phyloP scores from a whole-genome alignment of 495 filamentous ascomycete species.

The Penicillium simplicissimum region DNA sequence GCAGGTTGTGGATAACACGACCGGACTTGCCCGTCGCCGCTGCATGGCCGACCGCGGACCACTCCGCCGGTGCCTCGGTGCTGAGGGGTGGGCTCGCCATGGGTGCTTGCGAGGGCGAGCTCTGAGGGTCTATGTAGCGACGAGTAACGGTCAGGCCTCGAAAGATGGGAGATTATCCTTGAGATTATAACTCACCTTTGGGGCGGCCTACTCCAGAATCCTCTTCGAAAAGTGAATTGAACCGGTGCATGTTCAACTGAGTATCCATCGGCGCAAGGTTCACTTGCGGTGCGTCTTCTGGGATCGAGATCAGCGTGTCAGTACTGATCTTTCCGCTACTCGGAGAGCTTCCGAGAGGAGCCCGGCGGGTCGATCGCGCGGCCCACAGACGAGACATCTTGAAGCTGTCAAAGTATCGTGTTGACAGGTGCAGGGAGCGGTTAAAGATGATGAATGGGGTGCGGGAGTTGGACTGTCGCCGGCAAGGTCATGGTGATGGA shows the following conservation, averaged over 20 bases:
- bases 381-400: constrained; percentile 16
- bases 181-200: constrained; percentile 17
- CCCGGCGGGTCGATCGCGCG: constrained; percentile 16
- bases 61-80: constrained; percentile 49
- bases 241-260: constrained; percentile 48
- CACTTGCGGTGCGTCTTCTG: constrained; percentile 38
- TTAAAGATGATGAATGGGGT: background rate
- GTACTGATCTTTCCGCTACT: background rate
- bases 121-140: constrained; percentile 25
- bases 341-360: constrained; percentile 9
- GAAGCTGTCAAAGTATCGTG: background rate
- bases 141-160: background rate
- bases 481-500: background rate
- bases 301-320: constrained; percentile 7
- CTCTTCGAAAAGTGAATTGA: constrained; percentile 39
- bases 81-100: constrained; percentile 25
- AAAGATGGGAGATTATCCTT: background rate
- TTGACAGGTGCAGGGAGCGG: background rate
- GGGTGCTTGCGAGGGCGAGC: constrained; percentile 15
- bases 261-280: constrained; percentile 48
- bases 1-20: constrained; percentile 86
- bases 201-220: constrained; percentile 21
- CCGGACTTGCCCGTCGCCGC: constrained; percentile 79
- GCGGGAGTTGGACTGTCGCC: background rate
- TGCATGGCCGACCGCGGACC: constrained; percentile 79